Evolutionary conservation across 2,329 filamentous ascomycete species (phyloP).

Genomic region (Cercospora sp.): DNA sequence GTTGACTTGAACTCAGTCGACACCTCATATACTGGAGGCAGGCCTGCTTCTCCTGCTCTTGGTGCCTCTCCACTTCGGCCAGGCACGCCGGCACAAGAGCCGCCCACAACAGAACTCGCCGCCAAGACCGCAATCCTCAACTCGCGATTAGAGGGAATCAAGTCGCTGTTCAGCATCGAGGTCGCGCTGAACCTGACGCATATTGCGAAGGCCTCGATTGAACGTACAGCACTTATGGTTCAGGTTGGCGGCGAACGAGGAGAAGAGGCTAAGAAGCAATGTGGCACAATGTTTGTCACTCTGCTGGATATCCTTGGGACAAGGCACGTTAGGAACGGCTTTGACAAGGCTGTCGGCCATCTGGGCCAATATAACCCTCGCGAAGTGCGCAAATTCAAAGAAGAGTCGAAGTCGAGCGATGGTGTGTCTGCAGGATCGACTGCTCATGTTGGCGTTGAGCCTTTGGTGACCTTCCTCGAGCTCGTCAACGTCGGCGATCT

Average conservation of each 20-base stretch:
- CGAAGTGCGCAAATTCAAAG: conserved; percentile 64
- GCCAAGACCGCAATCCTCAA: conserved; percentile 99
- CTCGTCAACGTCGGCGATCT: conserved; percentile 97
- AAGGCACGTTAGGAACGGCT: conserved; percentile 86
- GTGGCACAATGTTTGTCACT: conserved; percentile 81
- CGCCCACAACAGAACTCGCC: conserved; percentile 85
- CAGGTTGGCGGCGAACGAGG: conserved; percentile 72
- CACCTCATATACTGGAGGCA: conserved; percentile 25
- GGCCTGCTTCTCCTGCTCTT: conserved; percentile 35
- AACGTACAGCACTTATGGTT: conserved; percentile 81
- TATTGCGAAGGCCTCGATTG: conserved; percentile 81
- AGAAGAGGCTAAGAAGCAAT: conserved; percentile 82
- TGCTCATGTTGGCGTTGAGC: conserved; percentile 66
- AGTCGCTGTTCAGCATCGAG: conserved; percentile 93
- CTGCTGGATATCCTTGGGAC: conserved; percentile 82
- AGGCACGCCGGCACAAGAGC: conserved; percentile 54
- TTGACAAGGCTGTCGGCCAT: conserved; percentile 88
- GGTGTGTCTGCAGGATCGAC: conserved; percentile 5
- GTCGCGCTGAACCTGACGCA: conserved; percentile 89
- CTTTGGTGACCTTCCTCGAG: conserved; percentile 92
- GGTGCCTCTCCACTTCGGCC: conserved; percentile 32
- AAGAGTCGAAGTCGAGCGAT: conserved; percentile 22
- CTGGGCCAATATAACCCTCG: conserved; percentile 88
- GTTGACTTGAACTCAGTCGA: conserved; percentile 34
- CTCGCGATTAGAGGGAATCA: conserved; percentile 88